These are phyloP conservation scores for Catharanthus roseus DNA, from an alignment of 257 asterid species.

Conservation along the genomic window DNA sequence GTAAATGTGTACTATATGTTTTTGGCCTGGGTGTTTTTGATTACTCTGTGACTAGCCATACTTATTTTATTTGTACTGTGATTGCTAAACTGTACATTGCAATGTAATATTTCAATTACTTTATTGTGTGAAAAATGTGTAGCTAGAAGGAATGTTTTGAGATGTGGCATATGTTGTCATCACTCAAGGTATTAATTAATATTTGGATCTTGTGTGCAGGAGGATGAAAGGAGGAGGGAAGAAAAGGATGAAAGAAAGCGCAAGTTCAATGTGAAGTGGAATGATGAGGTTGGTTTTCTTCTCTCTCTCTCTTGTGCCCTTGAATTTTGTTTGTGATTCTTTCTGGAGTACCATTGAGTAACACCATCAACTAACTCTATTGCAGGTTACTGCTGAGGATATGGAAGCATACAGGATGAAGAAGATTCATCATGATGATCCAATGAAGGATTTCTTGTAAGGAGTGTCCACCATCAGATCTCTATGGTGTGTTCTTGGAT, in stretches of 20 bases:
- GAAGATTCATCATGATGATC: slow-evolving; percentile 76
- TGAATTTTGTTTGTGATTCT: neutral
- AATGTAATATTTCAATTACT: neutral
- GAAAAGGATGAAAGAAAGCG: slow-evolving; percentile 88
- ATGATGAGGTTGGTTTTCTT: slow-evolving; percentile 59
- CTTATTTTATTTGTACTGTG: neutral
- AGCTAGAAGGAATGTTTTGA: neutral
- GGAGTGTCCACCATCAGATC: slow-evolving; percentile 10
- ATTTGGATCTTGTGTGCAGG: slow-evolving; percentile 33
- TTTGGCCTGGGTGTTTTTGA: neutral
- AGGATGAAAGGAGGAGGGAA: slow-evolving; percentile 73
- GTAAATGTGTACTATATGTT: slow-evolving; percentile 25
- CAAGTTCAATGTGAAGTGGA: slow-evolving; percentile 84
- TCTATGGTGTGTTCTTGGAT: neutral
- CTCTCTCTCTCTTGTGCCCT: neutral
- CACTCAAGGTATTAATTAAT: neutral
- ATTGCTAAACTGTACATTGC: neutral
- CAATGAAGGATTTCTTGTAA: slow-evolving; percentile 70
- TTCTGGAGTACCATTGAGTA: slow-evolving; percentile 10
- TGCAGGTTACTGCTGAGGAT: slow-evolving; percentile 69
- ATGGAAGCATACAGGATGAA: slow-evolving; percentile 85
- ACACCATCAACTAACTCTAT: neutral
- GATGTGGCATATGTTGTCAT: neutral
- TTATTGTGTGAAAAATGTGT: neutral
- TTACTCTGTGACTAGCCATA: too few relatives aligned